phyloP scores from a whole-genome alignment of 441 rosid species.

The Gossypium gossypioides region DNA sequence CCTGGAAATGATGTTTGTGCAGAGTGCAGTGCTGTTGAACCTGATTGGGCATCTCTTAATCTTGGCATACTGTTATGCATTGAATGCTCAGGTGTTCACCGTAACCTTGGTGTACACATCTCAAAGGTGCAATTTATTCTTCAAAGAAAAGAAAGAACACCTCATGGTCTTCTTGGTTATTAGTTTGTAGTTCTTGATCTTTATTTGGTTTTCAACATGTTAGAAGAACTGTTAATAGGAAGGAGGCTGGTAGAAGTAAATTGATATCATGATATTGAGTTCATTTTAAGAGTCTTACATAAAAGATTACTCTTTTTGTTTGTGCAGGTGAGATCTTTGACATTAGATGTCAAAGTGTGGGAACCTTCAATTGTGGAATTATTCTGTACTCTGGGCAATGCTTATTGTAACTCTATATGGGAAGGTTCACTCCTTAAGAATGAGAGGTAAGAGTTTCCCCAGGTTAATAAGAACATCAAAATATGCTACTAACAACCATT shows the following conservation, averaged over 20 bases:
- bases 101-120: conserved; percentile 90
- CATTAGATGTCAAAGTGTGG: conserved; percentile 90
- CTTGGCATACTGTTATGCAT: conserved; percentile 82
- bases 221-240: not conserved
- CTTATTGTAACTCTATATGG: conserved; percentile 79
- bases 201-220: not conserved
- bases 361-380: conserved; percentile 74
- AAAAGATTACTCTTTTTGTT: conserved; percentile 3
- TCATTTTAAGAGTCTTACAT: conserved; percentile 3
- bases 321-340: conserved; percentile 80
- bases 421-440: conserved; percentile 48
- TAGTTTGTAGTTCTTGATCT: not conserved
- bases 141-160: not conserved
- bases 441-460: conserved; percentile 31
- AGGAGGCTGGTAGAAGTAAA: not conserved
- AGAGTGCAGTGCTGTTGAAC: conserved; percentile 70
- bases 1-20: conserved; percentile 85
- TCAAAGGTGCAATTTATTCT: conserved; percentile 57
- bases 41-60: conserved; percentile 95
- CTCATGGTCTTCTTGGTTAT: not conserved
- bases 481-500: not conserved
- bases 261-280: not conserved
- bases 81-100: conserved; percentile 89
- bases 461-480: not conserved
- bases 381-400: conserved; percentile 65